Evolutionary conservation across 2,329 filamentous ascomycete genomes (phyloP).

Genomic region (Cytospora paraplurivora): DNA sequence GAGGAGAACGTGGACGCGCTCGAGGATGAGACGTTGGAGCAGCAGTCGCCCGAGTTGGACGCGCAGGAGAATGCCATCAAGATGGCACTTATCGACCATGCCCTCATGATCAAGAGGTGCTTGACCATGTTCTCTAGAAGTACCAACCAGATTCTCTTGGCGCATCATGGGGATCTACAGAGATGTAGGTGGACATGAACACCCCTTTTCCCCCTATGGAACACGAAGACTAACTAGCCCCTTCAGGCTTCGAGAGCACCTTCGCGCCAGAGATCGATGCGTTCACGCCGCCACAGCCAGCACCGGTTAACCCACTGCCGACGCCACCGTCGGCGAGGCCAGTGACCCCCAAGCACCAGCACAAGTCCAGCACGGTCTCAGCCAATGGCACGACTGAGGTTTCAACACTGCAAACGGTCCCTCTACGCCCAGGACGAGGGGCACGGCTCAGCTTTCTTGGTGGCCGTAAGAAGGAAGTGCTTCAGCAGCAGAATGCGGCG

Average conservation of each 20-base stretch:
- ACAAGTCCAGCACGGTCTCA: constrained; percentile 39
- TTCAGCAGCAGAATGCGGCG: constrained; percentile 21
- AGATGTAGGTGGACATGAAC: constrained; percentile 55
- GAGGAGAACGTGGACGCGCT: constrained; percentile 45
- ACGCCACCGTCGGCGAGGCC: constrained; percentile 46
- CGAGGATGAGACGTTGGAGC: constrained; percentile 49
- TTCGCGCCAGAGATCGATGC: constrained; percentile 68
- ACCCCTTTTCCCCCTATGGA: background rate
- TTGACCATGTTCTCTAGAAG: constrained; percentile 68
- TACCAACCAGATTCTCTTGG: constrained; percentile 60
- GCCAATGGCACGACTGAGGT: constrained; percentile 50
- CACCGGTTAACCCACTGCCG: constrained; percentile 49
- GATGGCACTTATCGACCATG: constrained; percentile 86
- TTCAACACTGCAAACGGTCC: constrained; percentile 53
- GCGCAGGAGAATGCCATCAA: constrained; percentile 77
- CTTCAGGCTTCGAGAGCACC: constrained; percentile 60
- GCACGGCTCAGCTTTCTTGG: constrained; percentile 60
- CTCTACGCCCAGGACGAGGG: constrained; percentile 52
- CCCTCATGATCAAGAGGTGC: constrained; percentile 82
- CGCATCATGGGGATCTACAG: constrained; percentile 61
- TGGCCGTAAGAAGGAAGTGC: constrained; percentile 51
- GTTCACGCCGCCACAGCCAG: constrained; percentile 55
- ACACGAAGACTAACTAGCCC: constrained; percentile 24
- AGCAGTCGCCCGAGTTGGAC: constrained; percentile 52
- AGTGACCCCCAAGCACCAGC: constrained; percentile 36